A percentile compares a stretch with the other conserved stretches of the same genome.
Conservation (phyloP, 768 basidiomycete species). For the Pleurotus platypus region DNA sequence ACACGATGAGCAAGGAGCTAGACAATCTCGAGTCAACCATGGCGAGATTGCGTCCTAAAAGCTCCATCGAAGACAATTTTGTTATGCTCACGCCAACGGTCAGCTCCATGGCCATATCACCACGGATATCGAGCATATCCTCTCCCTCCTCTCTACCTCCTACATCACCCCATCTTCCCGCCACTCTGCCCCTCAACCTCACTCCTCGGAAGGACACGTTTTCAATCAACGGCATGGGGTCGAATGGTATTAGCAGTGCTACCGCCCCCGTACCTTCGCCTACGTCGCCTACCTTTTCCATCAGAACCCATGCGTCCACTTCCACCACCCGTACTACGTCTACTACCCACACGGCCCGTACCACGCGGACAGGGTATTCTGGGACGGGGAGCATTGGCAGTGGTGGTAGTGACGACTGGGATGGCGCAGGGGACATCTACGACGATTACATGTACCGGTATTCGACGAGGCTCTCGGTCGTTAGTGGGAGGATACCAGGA, state of each 20-base stretch:
- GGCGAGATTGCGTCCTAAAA: background rate
- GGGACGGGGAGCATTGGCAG: background rate
- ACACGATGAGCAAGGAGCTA: background rate
- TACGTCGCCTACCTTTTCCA: background rate
- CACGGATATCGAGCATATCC: background rate
- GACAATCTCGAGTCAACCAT: background rate
- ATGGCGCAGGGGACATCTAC: constrained; percentile 70
- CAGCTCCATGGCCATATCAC: background rate
- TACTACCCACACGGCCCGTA: background rate
- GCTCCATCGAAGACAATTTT: background rate
- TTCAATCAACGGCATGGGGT: background rate
- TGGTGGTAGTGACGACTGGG: constrained; percentile 44
- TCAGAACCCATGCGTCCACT: background rate
- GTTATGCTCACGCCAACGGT: background rate
- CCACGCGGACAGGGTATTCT: background rate
- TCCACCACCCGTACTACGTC: background rate
- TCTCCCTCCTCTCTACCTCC: background rate
- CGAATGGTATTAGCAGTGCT: too few species aligned
- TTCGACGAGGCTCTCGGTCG: constrained; percentile 47
- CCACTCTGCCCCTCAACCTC: background rate
- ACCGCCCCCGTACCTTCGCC: background rate
- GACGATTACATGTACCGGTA: constrained; percentile 70
- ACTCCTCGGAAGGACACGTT: background rate
- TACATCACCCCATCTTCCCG: background rate
- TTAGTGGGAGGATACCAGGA: background rate